Evolutionary conservation across 495 filamentous ascomycete genomes (phyloP).

Genomic region (Penicillium roqueforti): DNA sequence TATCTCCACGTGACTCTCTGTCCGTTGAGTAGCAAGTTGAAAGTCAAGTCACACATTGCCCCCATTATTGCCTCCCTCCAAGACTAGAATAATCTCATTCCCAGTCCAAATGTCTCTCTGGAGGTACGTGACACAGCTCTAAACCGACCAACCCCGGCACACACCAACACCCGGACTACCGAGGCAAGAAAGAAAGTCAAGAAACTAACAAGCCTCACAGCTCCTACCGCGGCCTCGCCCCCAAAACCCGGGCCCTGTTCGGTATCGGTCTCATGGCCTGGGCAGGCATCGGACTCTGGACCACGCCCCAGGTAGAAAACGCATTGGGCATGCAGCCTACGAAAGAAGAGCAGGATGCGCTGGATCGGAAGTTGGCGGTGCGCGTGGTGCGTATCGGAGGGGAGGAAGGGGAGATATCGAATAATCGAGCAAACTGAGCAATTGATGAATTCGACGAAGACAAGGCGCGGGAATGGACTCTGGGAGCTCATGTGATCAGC

Average conservation of each 20-base stretch:
- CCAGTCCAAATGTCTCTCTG: constrained; percentile 35
- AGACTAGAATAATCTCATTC: not conserved
- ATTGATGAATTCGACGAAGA: not conserved
- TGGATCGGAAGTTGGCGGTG: constrained; percentile 49
- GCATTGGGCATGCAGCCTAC: constrained; percentile 59
- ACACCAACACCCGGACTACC: not conserved
- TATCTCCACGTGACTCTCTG: constrained; percentile 16
- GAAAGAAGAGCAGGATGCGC: constrained; percentile 54
- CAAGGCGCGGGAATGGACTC: not conserved
- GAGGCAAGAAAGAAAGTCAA: not conserved
- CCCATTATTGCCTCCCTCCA: not conserved
- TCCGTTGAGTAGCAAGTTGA: not conserved
- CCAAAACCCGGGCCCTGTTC: constrained; percentile 59
- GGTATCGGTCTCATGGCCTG: constrained; percentile 64
- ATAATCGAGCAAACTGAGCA: constrained; percentile 11
- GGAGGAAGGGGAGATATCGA: constrained; percentile 11
- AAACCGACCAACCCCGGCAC: not conserved
- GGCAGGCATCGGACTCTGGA: constrained; percentile 54
- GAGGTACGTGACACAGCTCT: constrained; percentile 26
- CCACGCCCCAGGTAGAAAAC: constrained; percentile 58
- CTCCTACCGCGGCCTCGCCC: constrained; percentile 56
- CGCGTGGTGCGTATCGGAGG: constrained; percentile 38
- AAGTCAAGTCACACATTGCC: not conserved
- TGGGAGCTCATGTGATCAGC: not conserved
- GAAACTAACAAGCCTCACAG: constrained; percentile 28